These are phyloP conservation scores for Lodderomyces theae DNA, from an alignment of 1,139 yeast genomes.

Conservation along the genomic window DNA sequence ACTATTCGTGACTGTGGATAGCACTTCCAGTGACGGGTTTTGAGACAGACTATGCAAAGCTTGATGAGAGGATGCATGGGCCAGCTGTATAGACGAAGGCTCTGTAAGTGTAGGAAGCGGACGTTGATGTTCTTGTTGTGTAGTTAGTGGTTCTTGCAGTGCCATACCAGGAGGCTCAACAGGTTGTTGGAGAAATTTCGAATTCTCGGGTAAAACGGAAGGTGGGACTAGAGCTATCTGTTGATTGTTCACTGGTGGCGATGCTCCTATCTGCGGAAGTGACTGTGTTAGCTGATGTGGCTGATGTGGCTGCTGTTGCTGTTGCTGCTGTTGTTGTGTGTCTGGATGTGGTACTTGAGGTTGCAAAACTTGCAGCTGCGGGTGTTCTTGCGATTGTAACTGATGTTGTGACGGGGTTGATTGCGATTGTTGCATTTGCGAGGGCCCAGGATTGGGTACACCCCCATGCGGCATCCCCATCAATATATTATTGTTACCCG, in stretches of 20 bases:
- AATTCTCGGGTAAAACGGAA: not conserved
- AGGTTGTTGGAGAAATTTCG: not conserved
- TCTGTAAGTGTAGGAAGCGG: not conserved
- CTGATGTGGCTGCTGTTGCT: slow-evolving; percentile 9
- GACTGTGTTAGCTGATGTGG: not conserved
- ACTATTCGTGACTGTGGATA: not conserved
- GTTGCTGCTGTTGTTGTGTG: slow-evolving; percentile 10
- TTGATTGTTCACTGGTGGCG: not conserved
- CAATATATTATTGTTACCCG: slow-evolving; percentile 1
- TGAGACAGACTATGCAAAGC: not conserved
- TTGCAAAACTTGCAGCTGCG: slow-evolving; percentile 10
- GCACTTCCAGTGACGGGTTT: not conserved
- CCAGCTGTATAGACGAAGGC: not conserved
- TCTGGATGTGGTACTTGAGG: slow-evolving; percentile 7
- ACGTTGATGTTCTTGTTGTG: slow-evolving; percentile 7
- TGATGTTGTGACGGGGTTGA: slow-evolving; percentile 8
- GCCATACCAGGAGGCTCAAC: slow-evolving; percentile 5
- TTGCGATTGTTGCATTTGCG: slow-evolving; percentile 11
- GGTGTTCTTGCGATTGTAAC: slow-evolving; percentile 4
- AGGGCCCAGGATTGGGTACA: not conserved
- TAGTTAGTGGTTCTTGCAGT: slow-evolving; percentile 6
- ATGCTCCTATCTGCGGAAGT: not conserved
- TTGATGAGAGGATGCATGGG: not conserved
- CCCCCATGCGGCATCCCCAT: not conserved
- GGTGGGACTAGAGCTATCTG: not conserved